A percentile compares a stretch with the other conserved stretches of the same genome.
These are phyloP conservation scores for Debaryomyces hansenii DNA, from an alignment of 805 yeast genomes.

Conservation along the genomic window DNA sequence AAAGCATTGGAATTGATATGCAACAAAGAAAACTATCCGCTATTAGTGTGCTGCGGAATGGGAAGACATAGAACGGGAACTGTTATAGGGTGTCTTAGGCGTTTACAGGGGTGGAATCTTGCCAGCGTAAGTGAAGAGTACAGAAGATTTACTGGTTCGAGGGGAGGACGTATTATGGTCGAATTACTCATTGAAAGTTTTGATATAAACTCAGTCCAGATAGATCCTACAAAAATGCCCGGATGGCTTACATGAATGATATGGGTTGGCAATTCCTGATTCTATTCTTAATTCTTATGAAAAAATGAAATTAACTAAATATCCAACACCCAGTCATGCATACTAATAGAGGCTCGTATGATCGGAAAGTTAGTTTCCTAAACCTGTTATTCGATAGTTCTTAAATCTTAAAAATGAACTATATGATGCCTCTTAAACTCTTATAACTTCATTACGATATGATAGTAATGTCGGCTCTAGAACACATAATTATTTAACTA, in stretches of 20 bases:
- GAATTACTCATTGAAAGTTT: slow-evolving; percentile 79
- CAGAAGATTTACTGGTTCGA: slow-evolving; percentile 86
- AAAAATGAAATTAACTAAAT: too few species aligned
- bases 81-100: slow-evolving; percentile 87
- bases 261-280: too few species aligned
- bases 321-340: too few species aligned
- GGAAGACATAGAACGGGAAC: slow-evolving; percentile 98
- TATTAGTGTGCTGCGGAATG: slow-evolving; percentile 96
- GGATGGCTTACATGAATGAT: slow-evolving; percentile 22
- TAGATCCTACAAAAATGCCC: slow-evolving; percentile 31
- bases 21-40: slow-evolving; percentile 73
- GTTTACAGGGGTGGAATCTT: slow-evolving; percentile 96
- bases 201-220: slow-evolving; percentile 36
- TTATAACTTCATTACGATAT: slow-evolving; percentile 1
- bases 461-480: background rate
- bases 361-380: too few species aligned
- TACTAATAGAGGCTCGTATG: too few species aligned
- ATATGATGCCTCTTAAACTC: too few species aligned
- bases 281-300: too few species aligned
- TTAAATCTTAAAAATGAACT: too few species aligned
- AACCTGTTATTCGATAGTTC: too few species aligned
- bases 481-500: background rate
- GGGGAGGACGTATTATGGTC: slow-evolving; percentile 90
- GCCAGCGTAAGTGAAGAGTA: slow-evolving; percentile 91
- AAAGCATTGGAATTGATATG: slow-evolving; percentile 77